Percentiles rank a stretch among this genome's conserved stretches.
phyloP scores from a whole-genome alignment of 768 basidiomycete species.

The Krasilnikovozyma curviuscula region DNA sequence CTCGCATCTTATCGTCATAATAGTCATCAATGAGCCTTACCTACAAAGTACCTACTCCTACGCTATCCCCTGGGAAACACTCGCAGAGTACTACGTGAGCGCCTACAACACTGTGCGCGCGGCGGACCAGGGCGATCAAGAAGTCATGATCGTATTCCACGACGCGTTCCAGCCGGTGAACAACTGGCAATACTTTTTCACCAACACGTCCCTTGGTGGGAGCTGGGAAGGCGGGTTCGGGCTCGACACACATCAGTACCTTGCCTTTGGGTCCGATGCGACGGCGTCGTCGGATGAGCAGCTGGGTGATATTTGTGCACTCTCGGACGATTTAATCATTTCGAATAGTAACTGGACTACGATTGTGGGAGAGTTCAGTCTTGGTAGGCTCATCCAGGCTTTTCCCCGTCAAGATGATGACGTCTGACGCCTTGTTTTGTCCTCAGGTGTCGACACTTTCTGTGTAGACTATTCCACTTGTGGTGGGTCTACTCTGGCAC shows the following conservation, averaged over 20 bases:
- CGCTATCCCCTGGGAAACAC: neutral
- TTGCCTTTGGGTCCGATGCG: neutral
- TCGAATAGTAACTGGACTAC: constrained; percentile 1
- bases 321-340: neutral
- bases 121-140: neutral
- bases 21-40: constrained; percentile 9
- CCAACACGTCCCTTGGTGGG: neutral
- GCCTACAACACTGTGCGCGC: constrained; percentile 2
- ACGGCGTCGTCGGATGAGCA: neutral
- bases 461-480: neutral
- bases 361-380: constrained; percentile 1
- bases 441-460: neutral
- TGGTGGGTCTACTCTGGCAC: neutral
- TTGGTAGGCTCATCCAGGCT: constrained; percentile 2
- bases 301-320: neutral
- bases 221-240: constrained; percentile 2
- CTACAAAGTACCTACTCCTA: too few species aligned
- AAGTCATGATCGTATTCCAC: constrained; percentile 1
- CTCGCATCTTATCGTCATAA: neutral
- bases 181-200: constrained; percentile 12
- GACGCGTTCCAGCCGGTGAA: constrained; percentile 6
- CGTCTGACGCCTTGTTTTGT: neutral
- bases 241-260: constrained; percentile 8
- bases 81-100: constrained; percentile 2
- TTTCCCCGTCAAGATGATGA: neutral